Evolutionary conservation across 176 grass and related monocot genomes (phyloP).

Genomic region (Triticum aestivum): IWGSC_CS_RefSeq_v2.1 NC_057798.1:83371503-83372002

Average conservation of each 20-base stretch:
- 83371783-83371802: slow-evolving; percentile 13
- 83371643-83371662: not conserved
- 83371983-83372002: not conserved
- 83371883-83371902: not conserved
- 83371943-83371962: no score
- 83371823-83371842: slow-evolving; percentile 29
- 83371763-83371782: slow-evolving; percentile 12
- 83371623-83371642: slow-evolving; percentile 17
- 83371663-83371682: slow-evolving; percentile 31
- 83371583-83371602: slow-evolving; percentile 23
- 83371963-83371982: no score
- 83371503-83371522: slow-evolving; percentile 42
- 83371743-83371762: slow-evolving; percentile 48
- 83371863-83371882: not conserved
- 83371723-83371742: slow-evolving; percentile 57
- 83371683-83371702: not conserved
- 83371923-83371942: no score
- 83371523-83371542: slow-evolving; percentile 26
- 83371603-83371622: not conserved
- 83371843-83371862: not conserved
- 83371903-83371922: not conserved
- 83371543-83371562: not conserved
- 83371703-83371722: slow-evolving; percentile 19
- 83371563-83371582: slow-evolving; percentile 26
- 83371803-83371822: not conserved